Base-by-base conservation (phyloP, 2,329 filamentous ascomycete genomes). In the Zalaria sp. region DNA sequence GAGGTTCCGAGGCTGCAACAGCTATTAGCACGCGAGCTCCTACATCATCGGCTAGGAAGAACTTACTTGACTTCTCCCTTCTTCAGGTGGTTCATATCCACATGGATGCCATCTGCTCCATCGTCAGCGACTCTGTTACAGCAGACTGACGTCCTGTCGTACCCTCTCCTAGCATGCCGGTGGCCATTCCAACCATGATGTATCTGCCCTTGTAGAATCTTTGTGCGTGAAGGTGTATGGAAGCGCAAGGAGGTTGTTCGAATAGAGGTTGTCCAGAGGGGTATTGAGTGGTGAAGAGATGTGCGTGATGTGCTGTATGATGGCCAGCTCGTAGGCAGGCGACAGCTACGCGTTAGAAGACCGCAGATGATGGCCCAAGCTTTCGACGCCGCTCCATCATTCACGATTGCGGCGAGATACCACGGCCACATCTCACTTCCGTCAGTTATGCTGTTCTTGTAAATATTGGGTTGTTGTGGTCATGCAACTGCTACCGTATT, bases 41-140 rank as follows among this genome's bases (percentile, higher is more conserved):
- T 11, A 25, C 35, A 9, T 10, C 10, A n/a, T 26, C 5, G 18
- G 18, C 18, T 18, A 18, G 18, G 27, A 29, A n/a, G 11, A 35
- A 69, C 86, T 68, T 71, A 95, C 87, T 98, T 98, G 62, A 98
- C 89, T 71, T 98, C 91, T 48, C 91, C 91, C 67, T 87, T 91
- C 80, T 98, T 98, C 65, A 98, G 71, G 59, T 91, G 82, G 58
- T 96, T 85, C 91, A 98, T 98, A 61, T 98, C 91, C 55, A 98
- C 74, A 64, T 98, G 91, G 62, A 98, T 96, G 62, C 91, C 91
- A 88, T 98, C 91, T 96, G 57, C 10, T 38, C 31, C 36, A 6
- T n/a, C 10, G 39, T 46, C 25, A 50, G 48, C 42, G 38, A 5
- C 40, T 53, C 38, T 53, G 46, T 39, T 35, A 43, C 35, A 27